These are phyloP conservation scores for Hebeloma cylindrosporum DNA, from an alignment of 768 basidiomycete genomes.

Conservation along the genomic window DNA sequence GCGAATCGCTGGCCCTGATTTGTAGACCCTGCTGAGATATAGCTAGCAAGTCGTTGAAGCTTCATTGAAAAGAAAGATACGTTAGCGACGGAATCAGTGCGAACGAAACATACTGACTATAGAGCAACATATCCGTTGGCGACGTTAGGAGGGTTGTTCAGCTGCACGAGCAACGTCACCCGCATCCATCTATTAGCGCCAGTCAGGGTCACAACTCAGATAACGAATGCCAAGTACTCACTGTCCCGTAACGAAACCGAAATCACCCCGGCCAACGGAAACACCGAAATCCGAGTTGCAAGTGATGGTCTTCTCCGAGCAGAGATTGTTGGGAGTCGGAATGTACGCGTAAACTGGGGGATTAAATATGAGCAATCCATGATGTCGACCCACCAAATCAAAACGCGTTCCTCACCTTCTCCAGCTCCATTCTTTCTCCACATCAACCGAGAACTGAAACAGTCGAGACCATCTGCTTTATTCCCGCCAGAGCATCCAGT, in stretches of 20 bases:
- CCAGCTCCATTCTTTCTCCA: conserved; percentile 66
- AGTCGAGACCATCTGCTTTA: conserved; percentile 60
- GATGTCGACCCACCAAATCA: neutral
- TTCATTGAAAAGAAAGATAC: conserved; percentile 25
- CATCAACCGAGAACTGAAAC: conserved; percentile 77
- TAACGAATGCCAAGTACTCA: conserved; percentile 36
- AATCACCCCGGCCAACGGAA: conserved; percentile 69
- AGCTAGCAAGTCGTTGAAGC: conserved; percentile 69
- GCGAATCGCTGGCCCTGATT: conserved; percentile 52
- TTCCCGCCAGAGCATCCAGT: conserved; percentile 71
- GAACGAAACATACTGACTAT: conserved; percentile 48
- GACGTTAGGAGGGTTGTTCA: conserved; percentile 65
- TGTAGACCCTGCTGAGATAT: conserved; percentile 61
- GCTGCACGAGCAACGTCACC: conserved; percentile 71
- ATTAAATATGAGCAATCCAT: conserved; percentile 1
- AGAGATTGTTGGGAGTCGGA: conserved; percentile 60
- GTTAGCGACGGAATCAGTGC: conserved; percentile 1
- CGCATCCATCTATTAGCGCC: conserved; percentile 56
- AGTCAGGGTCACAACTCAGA: conserved; percentile 1
- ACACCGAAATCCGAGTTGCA: conserved; percentile 80
- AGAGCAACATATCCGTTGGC: conserved; percentile 76
- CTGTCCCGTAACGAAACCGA: conserved; percentile 60
- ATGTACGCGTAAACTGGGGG: conserved; percentile 78
- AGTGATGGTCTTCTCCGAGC: conserved; percentile 49
- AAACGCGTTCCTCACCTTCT: conserved; percentile 58